A percentile compares a stretch with the other conserved stretches of the same genome.
These are phyloP conservation scores for Actinomortierella ambigua DNA, from an alignment of 371 early-diverging fungal species.

Conservation along the genomic window DNA sequence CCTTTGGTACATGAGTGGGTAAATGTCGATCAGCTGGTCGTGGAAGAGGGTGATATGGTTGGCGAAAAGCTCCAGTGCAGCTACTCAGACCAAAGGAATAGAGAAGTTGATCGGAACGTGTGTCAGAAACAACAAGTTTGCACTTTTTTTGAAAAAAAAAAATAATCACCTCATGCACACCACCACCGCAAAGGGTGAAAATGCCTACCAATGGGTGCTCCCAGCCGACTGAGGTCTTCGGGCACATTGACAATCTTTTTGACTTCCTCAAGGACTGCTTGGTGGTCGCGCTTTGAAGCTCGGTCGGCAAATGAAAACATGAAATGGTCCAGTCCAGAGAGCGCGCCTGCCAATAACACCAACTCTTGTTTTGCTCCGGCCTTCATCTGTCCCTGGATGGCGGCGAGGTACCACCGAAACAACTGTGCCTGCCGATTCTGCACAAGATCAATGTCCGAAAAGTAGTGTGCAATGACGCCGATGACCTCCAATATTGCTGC, in stretches of 20 bases:
- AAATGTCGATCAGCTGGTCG: conserved; percentile 48
- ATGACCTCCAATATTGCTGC: conserved; percentile 55
- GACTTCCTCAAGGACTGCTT: conserved; percentile 41
- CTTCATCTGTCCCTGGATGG: conserved; percentile 46
- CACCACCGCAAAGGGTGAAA: conserved; percentile 4
- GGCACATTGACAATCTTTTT: conserved; percentile 51
- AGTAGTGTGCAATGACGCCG: conserved; percentile 50
- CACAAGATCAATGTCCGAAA: conserved; percentile 2
- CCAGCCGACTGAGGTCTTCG: conserved; percentile 51
- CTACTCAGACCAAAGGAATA: conserved; percentile 29
- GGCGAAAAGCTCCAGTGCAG: conserved; percentile 61
- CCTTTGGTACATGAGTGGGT: conserved; percentile 50
- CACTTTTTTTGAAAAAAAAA: neutral
- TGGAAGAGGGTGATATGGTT: conserved; percentile 60
- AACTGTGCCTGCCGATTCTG: conserved; percentile 15
- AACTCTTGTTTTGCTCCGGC: conserved; percentile 40
- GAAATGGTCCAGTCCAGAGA: conserved; percentile 50
- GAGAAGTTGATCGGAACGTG: neutral
- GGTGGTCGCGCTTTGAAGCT: conserved; percentile 33
- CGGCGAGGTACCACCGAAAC: conserved; percentile 51
- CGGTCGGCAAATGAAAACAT: conserved; percentile 34
- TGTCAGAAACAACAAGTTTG: neutral
- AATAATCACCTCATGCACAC: neutral
- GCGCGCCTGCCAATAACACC: conserved; percentile 45
- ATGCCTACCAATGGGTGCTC: conserved; percentile 52